Conservation (phyloP, 805 yeast genomes). For the Pichia thaimueangensis region DNA sequence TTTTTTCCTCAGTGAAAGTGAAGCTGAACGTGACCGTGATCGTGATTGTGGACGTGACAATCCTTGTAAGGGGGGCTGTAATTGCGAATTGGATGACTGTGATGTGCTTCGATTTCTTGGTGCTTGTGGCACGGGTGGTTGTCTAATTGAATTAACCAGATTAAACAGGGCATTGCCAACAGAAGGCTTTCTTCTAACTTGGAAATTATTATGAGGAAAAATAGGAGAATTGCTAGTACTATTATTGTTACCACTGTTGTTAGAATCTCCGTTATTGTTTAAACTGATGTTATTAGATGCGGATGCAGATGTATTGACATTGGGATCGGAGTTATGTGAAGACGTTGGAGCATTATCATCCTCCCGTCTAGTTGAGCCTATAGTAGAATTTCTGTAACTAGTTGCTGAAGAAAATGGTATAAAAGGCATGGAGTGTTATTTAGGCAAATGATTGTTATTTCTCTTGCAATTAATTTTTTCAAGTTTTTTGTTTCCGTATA, state of each 20-base stretch:
- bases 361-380: neutral
- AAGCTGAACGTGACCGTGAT: slow-evolving; percentile 11
- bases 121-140: neutral
- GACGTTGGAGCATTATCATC: no score
- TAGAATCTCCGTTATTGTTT: neutral
- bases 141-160: slow-evolving; percentile 24
- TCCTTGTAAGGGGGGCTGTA: no score
- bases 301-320: neutral
- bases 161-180: slow-evolving; percentile 24
- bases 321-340: neutral
- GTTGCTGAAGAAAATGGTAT: slow-evolving; percentile 7
- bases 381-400: neutral
- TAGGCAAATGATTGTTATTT: neutral
- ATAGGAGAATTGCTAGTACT: slow-evolving; percentile 4
- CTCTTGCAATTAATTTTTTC: neutral
- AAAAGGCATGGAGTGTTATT: slow-evolving; percentile 5
- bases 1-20: slow-evolving; percentile 4
- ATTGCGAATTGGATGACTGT: slow-evolving; percentile 7
- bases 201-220: slow-evolving; percentile 1
- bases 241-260: neutral
- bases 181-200: slow-evolving; percentile 20
- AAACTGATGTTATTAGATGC: neutral
- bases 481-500: no score
- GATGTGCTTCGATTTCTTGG: slow-evolving; percentile 5
- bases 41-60: slow-evolving; percentile 12